Conservation (phyloP, 352 stramenopile species). For the Globisporangium middletonii region DNA sequence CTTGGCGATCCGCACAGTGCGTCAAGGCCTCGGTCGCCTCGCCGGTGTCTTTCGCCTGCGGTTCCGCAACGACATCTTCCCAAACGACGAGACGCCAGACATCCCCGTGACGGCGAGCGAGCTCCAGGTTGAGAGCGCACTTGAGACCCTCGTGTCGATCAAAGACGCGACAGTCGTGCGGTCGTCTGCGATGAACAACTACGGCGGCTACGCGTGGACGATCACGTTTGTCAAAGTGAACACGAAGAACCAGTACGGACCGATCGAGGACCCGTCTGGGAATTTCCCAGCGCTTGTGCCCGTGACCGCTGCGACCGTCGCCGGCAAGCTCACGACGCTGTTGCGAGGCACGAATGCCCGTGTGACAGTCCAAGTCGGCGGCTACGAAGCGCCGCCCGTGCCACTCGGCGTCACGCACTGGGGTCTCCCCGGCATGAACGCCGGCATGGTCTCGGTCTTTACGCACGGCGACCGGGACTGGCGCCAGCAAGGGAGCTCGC, state of each 20-base stretch:
- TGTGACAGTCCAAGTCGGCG: conserved; percentile 42
- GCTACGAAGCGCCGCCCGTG: conserved; percentile 33
- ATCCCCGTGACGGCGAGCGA: conserved; percentile 60
- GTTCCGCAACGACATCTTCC: conserved; percentile 70
- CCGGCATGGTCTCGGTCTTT: conserved; percentile 66
- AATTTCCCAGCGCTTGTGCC: conserved; percentile 60
- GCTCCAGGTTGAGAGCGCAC: conserved; percentile 37
- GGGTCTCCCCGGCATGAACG: conserved; percentile 48
- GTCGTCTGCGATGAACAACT: conserved; percentile 61
- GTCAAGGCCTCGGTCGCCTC: conserved; percentile 54
- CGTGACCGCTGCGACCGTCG: conserved; percentile 24
- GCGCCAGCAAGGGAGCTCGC: conserved; percentile 57
- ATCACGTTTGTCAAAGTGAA: conserved; percentile 80
- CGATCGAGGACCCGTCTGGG: conserved; percentile 55
- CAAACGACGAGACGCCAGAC: conserved; percentile 59
- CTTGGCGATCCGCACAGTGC: conserved; percentile 40
- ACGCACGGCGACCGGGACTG: conserved; percentile 61
- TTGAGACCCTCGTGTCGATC: conserved; percentile 71
- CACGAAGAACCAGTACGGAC: conserved; percentile 65
- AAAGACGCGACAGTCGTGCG: conserved; percentile 55
- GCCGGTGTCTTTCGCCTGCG: conserved; percentile 64
- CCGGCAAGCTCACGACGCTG: conserved; percentile 17
- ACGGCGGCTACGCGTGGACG: conserved; percentile 80
- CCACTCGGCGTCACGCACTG: conserved; percentile 30
- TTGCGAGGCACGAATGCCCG: conserved; percentile 58